Evolutionary conservation across 75 land plant genomes (phyloP), one percentile per base, ranked within the genome.

Genomic region (Azolla pinnata): DNA sequence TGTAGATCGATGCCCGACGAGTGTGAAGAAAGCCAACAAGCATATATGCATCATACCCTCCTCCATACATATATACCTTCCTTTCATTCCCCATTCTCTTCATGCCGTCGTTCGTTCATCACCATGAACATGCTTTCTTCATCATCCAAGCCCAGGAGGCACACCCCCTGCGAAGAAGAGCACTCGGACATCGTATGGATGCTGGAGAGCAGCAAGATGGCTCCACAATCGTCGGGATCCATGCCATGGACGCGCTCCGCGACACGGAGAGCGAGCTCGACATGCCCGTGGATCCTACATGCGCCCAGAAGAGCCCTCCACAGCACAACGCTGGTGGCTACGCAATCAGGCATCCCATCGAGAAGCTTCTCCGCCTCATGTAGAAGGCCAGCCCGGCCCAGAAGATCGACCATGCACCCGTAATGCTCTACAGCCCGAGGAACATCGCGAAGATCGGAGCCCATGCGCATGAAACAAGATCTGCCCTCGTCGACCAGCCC

Each of bases 271-370:
- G 78, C 83, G 12, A 80, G 31, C 40, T 63, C 59, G 29, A 53
- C 63, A 64, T 74, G 52, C 12, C 46, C 29, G 32, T 79, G 77
- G 23, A 74, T 64, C 44, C 74, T 66, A 57, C 82, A 79, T 9
- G 77, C 77, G 49, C 69, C 66, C 0, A 79, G 73, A 60, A 79
- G 68, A 30, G 68, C 54, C 52, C 28, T 72, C 59, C 19, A 67
- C 76, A 56, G 69, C 79, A 20, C 67, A 63, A 48, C 46, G 67
- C 23, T 56, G 73, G 84, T 81, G 75, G 56, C 77, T 57, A 59
- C 68, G 57, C n/a, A 70, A 81, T 64, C 76, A 19, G 47, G 79
- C 84, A 27, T 84, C 77, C 70, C 56, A 12, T 64, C 24, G 25
- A 79, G 69, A 7, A 79, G 42, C 44, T 51, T 50, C 5, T 57